Base-by-base conservation (phyloP, 1,139 yeast genomes). In the Yamadazyma friedrichii region DNA sequence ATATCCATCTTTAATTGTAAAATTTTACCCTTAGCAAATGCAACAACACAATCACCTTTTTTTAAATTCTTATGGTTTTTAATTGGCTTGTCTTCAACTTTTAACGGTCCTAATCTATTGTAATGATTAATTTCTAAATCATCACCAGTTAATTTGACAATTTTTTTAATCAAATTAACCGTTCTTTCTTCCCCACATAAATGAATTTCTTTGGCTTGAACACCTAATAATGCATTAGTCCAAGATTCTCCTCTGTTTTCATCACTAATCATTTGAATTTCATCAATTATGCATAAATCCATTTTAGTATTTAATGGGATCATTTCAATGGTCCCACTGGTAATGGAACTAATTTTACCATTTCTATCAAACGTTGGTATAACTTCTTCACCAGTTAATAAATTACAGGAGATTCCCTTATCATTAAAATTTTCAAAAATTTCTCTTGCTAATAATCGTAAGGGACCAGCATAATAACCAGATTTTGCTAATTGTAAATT, bases 391-490 rank as follows among this genome's bases (percentile, higher is more conserved):
- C 99, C 99, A 0, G 99, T 93, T 33, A 88, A 70, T 41, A 93
- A 68, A 58, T 91, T 94, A 62, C 98, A 91, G 27, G 80, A 69
- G 2, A 82, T 66, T 0, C 84, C 83, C 42, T 80, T 80, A 1
- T 62, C 54, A 46, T 83, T 80, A 64, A 91, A 86, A 40, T 87
- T 74, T 50, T 89, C 96, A 57, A 82, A 91, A 9, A 93, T 82
- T 56, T 93, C 99, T 47, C 98, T 70, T 0, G 98, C 98, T 41
- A 93, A 68, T 42, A 93, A 70, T 45, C 99, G 70, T 38, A 93
- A 66, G 0, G 99, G 99, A 0, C 98, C 98, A 0, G 98, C 98
- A 61, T 85, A 93, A 52, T 86, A 87, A 0, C 98, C 98, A n/a
- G 83, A 74, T 31, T 78, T 71, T 9, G 91, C 81, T n/a, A 62